These are phyloP conservation scores for Aspergillus luchuensis DNA, from an alignment of 2,329 filamentous ascomycete genomes.

Conservation along the genomic window DNA sequence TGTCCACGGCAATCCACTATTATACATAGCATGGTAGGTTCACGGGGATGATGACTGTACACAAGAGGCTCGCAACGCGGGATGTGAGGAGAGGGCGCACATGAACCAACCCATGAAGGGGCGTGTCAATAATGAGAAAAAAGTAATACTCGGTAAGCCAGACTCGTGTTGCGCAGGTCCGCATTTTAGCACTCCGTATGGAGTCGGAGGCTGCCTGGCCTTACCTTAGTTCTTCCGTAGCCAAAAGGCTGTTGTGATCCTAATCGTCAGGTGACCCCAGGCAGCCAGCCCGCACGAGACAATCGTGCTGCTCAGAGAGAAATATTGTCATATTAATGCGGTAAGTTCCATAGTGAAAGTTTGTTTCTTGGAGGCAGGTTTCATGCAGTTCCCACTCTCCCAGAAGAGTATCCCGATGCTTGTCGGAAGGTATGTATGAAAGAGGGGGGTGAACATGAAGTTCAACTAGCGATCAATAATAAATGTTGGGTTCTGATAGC, in stretches of 20 bases:
- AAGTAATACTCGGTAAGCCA: slow-evolving; percentile 6
- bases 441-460: background rate
- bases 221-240: background rate
- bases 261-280: slow-evolving; percentile 7
- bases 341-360: too few relatives aligned
- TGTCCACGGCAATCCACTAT: background rate
- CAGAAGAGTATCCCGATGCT: background rate
- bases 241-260: background rate
- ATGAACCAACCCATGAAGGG: slow-evolving; percentile 15
- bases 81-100: slow-evolving; percentile 16
- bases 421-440: background rate
- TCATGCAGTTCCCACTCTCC: background rate
- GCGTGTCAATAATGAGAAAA: slow-evolving; percentile 9
- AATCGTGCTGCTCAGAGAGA: too few relatives aligned
- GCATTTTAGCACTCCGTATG: background rate
- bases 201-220: background rate
- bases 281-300: background rate
- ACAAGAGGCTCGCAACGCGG: slow-evolving; percentile 2
- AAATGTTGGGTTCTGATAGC: slow-evolving; percentile 1
- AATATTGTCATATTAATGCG: too few relatives aligned
- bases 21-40: background rate
- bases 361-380: too few relatives aligned
- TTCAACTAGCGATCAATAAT: slow-evolving; percentile 1
- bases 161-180: slow-evolving; percentile 3
- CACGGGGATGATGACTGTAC: background rate